A percentile compares a stretch with the other conserved stretches of the same genome.
phyloP scores from a whole-genome alignment of 768 basidiomycete genomes.

The Tulasnella sp. region DNA sequence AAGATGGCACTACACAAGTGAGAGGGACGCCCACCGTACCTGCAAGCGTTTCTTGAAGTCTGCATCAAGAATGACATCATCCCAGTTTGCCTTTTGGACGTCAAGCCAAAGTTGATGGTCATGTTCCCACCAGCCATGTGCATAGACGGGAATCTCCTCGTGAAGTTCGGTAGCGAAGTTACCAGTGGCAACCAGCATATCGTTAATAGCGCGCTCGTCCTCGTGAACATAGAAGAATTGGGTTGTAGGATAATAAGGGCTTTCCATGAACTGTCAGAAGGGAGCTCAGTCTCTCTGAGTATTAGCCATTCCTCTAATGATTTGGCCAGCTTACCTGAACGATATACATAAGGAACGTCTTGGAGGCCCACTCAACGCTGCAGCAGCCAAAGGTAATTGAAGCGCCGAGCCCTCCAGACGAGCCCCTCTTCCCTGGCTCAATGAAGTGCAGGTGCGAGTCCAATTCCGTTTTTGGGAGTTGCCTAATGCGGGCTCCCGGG shows the following conservation, averaged over 20 bases:
- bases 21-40: slow-evolving; percentile 24
- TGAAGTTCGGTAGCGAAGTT: slow-evolving; percentile 59
- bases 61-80: slow-evolving; percentile 71
- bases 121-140: slow-evolving; percentile 71
- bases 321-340: slow-evolving; percentile 50
- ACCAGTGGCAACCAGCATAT: slow-evolving; percentile 59
- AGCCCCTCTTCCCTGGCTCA: slow-evolving; percentile 51
- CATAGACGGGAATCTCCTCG: slow-evolving; percentile 77
- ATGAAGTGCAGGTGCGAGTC: slow-evolving; percentile 56
- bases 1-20: neutral
- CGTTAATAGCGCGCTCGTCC: slow-evolving; percentile 52
- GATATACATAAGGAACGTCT: slow-evolving; percentile 60
- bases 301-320: neutral
- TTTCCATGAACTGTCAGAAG: slow-evolving; percentile 20
- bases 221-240: slow-evolving; percentile 39
- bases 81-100: slow-evolving; percentile 69
- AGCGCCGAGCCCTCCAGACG: slow-evolving; percentile 60
- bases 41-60: slow-evolving; percentile 67
- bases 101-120: slow-evolving; percentile 62
- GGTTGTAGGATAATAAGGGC: slow-evolving; percentile 7
- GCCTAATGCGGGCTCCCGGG: slow-evolving; percentile 49
- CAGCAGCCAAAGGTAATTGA: slow-evolving; percentile 59
- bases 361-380: slow-evolving; percentile 62
- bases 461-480: slow-evolving; percentile 44
- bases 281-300: neutral